Evolutionary conservation across 805 yeast genomes (phyloP), one percentile per base, ranked within the genome.

Genomic region (Cyberlindnera bimundalis): DNA sequence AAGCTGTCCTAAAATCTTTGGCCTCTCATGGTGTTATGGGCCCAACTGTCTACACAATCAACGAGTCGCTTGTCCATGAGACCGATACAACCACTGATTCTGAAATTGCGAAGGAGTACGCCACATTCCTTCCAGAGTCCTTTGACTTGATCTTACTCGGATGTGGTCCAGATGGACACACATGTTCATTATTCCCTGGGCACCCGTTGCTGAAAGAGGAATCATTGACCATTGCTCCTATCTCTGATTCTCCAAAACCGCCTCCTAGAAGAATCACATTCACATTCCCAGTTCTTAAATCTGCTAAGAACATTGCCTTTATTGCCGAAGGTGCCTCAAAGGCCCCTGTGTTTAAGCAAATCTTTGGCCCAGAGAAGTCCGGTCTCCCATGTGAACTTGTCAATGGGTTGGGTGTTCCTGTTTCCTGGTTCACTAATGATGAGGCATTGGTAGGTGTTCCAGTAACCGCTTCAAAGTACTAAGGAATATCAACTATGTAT

Each of bases 101-200:
- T 31, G 48, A 47, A 29, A 76, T 85, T 52, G 89, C 95, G 5
- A 50, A 57, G 14, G 81, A 74, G 34, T 89, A 89, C 61, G 81
- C 75, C 48, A 45, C 67, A 2, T 65, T 69, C 31, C 62, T 89
- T 38, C 87, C 91, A 9, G 58, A 52, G 15, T 39, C 48, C 2
- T 55, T 76, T 24, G 96, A 89, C 62, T 66, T 88, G 52, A 67
- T 89, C 17, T 66, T 88, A 41, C 71, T 89, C 48, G 97, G 97
- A 17, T 84, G 93, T 61, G 97, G 97, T 7, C 96, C 96, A 26
- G 97, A 89, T 57, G 97, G 96, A 28, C 97, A 89, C 62, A 89
- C 96, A 5, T 86, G 96, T 66, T 89, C 96, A 1, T 69, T 89
- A 48, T 89, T 89, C 76, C 96, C 96, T 11, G 89, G 83, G 5